Evolutionary conservation across 2,329 filamentous ascomycete species (phyloP).

Genomic region (Cryphonectria carpinicola): DNA sequence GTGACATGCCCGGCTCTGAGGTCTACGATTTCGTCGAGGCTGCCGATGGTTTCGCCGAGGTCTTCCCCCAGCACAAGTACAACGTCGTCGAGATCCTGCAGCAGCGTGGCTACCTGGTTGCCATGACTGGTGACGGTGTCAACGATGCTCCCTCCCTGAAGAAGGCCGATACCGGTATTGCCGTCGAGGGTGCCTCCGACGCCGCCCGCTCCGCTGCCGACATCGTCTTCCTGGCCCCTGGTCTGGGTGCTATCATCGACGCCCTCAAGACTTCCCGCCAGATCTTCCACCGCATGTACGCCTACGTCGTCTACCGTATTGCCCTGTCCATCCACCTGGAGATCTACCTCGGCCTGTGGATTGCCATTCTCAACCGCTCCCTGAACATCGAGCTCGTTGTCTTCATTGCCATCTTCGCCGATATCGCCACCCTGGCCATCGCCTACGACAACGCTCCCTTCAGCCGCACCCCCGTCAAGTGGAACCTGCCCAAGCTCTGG

Average conservation of each 20-base stretch:
- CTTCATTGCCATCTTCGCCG: constrained; percentile 93
- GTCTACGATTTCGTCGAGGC: constrained; percentile 95
- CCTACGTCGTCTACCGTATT: constrained; percentile 94
- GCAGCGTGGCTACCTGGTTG: constrained; percentile 90
- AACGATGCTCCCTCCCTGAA: constrained; percentile 92
- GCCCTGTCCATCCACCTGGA: constrained; percentile 88
- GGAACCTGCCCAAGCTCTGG: constrained; percentile 94
- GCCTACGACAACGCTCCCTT: constrained; percentile 92
- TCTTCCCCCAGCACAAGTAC: constrained; percentile 95
- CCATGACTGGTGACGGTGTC: constrained; percentile 96
- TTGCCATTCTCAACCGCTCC: constrained; percentile 81
- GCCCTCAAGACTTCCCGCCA: constrained; percentile 90
- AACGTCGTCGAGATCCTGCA: constrained; percentile 92
- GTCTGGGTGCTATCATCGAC: constrained; percentile 90
- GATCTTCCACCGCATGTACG: constrained; percentile 97
- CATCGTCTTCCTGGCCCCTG: constrained; percentile 90
- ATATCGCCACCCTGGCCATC: constrained; percentile 89
- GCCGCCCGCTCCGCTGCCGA: constrained; percentile 89
- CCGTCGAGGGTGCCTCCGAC: constrained; percentile 89
- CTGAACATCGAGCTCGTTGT: constrained; percentile 87
- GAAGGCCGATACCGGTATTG: constrained; percentile 96
- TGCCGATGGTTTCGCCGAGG: constrained; percentile 92
- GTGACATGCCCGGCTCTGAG: constrained; percentile 91
- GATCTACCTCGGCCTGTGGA: constrained; percentile 91
- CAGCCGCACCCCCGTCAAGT: constrained; percentile 86